Conservation (phyloP, 2,329 filamentous ascomycete genomes). For the Pseudogymnoascus sp. region DNA sequence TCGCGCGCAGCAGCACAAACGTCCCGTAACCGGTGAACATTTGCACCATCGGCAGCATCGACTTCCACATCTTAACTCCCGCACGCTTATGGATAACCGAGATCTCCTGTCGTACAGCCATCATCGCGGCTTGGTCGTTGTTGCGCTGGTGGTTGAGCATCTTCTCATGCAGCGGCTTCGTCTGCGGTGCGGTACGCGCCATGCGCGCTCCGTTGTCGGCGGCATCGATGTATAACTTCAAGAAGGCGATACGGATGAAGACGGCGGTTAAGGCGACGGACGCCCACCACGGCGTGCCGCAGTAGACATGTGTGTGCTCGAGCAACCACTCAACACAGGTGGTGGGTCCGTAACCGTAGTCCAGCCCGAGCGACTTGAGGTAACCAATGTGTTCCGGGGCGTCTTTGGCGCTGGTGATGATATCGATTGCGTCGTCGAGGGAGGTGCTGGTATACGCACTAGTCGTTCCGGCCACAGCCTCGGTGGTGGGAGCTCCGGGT, state of each 20-base stretch:
- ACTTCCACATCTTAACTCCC: constrained; percentile 47
- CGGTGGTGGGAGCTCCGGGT: constrained; percentile 14
- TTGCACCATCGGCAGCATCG: constrained; percentile 54
- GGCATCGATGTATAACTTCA: constrained; percentile 58
- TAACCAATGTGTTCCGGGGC: constrained; percentile 67
- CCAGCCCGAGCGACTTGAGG: constrained; percentile 72
- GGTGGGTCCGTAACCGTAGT: constrained; percentile 80
- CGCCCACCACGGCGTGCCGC: constrained; percentile 74
- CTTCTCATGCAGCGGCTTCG: constrained; percentile 49
- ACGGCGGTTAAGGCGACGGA: constrained; percentile 63
- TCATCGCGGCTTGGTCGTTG: constrained; percentile 43
- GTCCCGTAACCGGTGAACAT: constrained; percentile 72
- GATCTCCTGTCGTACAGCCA: constrained; percentile 45
- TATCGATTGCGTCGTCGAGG: constrained; percentile 22
- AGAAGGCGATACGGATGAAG: constrained; percentile 56
- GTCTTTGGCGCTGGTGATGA: constrained; percentile 19
- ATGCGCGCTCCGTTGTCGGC: constrained; percentile 59
- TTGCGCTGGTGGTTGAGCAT: constrained; percentile 37
- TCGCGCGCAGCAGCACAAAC: constrained; percentile 69
- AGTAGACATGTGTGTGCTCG: constrained; percentile 74
- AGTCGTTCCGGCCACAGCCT: constrained; percentile 14
- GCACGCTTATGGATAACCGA: constrained; percentile 44
- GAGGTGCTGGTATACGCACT: constrained; percentile 14
- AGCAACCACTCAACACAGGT: constrained; percentile 66
- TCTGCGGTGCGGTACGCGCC: constrained; percentile 52